Conservation (phyloP, 805 yeast genomes). For the Ogataea pignaliae region DNA sequence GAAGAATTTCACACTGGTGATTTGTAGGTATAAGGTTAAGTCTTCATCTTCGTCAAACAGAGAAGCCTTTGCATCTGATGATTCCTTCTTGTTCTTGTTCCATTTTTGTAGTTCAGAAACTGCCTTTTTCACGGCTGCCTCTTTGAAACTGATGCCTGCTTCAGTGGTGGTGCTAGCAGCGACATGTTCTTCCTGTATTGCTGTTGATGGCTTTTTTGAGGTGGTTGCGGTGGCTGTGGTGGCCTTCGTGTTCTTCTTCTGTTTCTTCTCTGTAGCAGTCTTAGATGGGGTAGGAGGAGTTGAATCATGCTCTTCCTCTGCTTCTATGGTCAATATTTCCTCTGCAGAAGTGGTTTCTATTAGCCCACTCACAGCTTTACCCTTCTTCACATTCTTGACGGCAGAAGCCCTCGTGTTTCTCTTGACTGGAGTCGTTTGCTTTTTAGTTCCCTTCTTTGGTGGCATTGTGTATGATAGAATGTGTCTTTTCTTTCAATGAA, state of each 20-base stretch:
- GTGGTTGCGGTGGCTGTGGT: conserved; percentile 5
- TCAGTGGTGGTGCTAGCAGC: not conserved
- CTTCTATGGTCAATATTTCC: not conserved
- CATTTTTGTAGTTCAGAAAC: conserved; percentile 63
- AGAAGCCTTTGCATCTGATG: conserved; percentile 35
- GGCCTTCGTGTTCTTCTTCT: conserved; percentile 1
- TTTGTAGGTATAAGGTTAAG: conserved; percentile 52
- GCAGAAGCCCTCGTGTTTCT: conserved; percentile 9
- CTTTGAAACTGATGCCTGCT: conserved; percentile 15
- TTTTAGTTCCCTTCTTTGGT: conserved; percentile 16
- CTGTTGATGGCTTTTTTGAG: not conserved
- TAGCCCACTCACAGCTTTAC: conserved; percentile 12
- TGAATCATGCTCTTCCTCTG: not conserved
- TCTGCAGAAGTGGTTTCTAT: conserved; percentile 1
- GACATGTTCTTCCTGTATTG: conserved; percentile 45
- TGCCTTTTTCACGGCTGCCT: conserved; percentile 41
- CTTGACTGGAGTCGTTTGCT: conserved; percentile 6
- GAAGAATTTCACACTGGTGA: conserved; percentile 63
- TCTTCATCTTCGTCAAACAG: conserved; percentile 57
- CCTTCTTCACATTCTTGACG: conserved; percentile 14
- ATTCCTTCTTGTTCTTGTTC: conserved; percentile 31
- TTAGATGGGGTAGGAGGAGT: not conserved
- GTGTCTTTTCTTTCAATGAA: too few species aligned
- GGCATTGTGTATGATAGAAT: conserved; percentile 11
- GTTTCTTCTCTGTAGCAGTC: not conserved